Evolutionary conservation across 345 rosid genomes (phyloP).

Genomic region (Euphorbia peplus): DNA sequence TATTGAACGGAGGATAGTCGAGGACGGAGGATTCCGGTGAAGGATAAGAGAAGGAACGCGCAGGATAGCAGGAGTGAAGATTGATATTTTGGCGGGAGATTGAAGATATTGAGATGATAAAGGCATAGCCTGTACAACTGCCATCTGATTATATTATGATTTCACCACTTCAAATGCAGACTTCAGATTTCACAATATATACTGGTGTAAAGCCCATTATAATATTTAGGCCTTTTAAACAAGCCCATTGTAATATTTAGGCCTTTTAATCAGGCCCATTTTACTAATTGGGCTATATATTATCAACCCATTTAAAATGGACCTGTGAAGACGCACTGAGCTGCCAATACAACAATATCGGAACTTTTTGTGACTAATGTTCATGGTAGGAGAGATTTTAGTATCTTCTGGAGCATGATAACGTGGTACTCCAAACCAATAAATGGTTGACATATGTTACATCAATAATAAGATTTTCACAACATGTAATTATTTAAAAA

Average conservation of each 20-base stretch:
- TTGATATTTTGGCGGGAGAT: slow-evolving; percentile 38
- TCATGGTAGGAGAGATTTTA: too few species aligned
- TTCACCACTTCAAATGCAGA: too few species aligned
- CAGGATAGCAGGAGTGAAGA: slow-evolving; percentile 13
- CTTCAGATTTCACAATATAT: background rate
- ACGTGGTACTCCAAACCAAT: too few species aligned
- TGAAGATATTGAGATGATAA: too few species aligned
- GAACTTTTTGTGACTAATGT: too few species aligned
- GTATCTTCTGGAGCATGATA: too few species aligned
- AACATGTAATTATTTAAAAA: too few species aligned
- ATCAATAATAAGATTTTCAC: too few species aligned
- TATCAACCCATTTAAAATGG: background rate
- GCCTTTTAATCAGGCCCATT: background rate
- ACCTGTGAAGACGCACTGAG: background rate
- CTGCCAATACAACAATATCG: too few species aligned
- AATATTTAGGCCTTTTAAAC: background rate
- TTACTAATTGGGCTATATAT: background rate
- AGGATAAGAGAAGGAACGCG: slow-evolving; percentile 18
- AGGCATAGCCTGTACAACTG: too few species aligned
- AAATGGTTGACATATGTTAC: too few species aligned
- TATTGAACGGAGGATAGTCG: slow-evolving; percentile 7
- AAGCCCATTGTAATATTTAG: background rate
- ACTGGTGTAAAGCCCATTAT: background rate
- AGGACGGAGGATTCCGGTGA: slow-evolving; percentile 4
- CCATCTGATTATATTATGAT: too few species aligned